phyloP scores from a whole-genome alignment of 495 filamentous ascomycete species.

The Penicillium canescens region DNA sequence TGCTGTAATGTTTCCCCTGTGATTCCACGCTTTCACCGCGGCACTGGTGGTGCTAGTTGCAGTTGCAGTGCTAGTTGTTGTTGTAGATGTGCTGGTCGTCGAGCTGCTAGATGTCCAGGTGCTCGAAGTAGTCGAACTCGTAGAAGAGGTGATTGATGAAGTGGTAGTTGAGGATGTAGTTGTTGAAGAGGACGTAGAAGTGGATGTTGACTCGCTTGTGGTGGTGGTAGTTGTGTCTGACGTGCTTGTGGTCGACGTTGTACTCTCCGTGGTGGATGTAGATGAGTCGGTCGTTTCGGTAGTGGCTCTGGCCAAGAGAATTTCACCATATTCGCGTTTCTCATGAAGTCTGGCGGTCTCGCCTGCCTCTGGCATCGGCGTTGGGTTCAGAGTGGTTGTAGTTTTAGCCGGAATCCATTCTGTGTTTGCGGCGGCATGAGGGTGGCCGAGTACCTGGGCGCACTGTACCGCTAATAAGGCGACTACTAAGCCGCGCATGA shows the following conservation, averaged over 20 bases:
- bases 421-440: background rate
- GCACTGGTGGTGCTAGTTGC: conserved; percentile 12
- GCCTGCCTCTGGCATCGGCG: background rate
- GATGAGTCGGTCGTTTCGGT: conserved; percentile 10
- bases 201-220: background rate
- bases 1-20: conserved; percentile 2
- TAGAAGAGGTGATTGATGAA: conserved; percentile 4
- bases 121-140: background rate
- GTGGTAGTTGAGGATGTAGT: conserved; percentile 2
- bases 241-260: conserved; percentile 1
- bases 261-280: conserved; percentile 4
- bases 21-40: conserved; percentile 7
- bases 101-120: background rate
- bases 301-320: conserved; percentile 16
- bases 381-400: background rate
- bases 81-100: conserved; percentile 7
- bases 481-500: background rate
- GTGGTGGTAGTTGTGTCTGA: conserved; percentile 3
- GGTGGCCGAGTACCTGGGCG: background rate
- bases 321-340: background rate
- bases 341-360: background rate
- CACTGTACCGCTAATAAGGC: background rate
- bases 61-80: conserved; percentile 11
- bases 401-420: background rate
- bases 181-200: background rate